Percentiles rank a stretch among this genome's conserved stretches.
phyloP scores from a whole-genome alignment of 352 stramenopile species.

The Globisporangium paddicum region DNA sequence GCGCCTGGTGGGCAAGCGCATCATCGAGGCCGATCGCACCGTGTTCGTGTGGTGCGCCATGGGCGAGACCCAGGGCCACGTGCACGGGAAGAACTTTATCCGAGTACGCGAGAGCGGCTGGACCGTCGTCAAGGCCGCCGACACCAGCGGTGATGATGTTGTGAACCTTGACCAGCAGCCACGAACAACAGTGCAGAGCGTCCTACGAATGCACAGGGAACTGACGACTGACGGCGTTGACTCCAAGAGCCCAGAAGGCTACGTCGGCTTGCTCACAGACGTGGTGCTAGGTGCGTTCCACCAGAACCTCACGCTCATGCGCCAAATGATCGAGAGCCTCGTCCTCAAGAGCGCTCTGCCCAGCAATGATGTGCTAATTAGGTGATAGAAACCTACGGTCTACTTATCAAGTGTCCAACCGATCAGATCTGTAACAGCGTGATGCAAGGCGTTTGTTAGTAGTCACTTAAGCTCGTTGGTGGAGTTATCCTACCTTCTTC shows the following conservation, averaged over 20 bases:
- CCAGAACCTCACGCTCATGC: slow-evolving; percentile 7
- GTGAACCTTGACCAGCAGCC: not conserved
- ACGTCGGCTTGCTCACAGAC: slow-evolving; percentile 8
- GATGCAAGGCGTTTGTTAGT: no score
- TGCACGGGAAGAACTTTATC: not conserved
- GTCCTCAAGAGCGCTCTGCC: no score
- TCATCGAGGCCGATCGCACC: slow-evolving; percentile 1
- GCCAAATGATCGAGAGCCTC: slow-evolving; percentile 5
- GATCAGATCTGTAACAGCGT: no score
- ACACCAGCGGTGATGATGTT: not conserved
- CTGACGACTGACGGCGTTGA: not conserved
- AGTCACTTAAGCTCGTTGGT: no score
- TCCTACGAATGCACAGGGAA: not conserved
- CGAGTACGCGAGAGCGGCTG: not conserved
- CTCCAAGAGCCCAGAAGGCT: not conserved
- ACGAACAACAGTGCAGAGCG: not conserved
- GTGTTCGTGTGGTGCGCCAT: slow-evolving; percentile 6
- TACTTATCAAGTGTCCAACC: no score
- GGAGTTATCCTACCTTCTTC: no score
- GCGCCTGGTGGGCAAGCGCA: not conserved
- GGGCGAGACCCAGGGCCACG: not conserved
- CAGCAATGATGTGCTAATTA: no score
- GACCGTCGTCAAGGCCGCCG: not conserved
- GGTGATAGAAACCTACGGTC: no score
- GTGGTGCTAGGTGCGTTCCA: slow-evolving; percentile 3